A percentile compares a stretch with the other conserved stretches of the same genome.
phyloP scores from a whole-genome alignment of 2,329 filamentous ascomycete genomes.

The Aspergillus sp. region DNA sequence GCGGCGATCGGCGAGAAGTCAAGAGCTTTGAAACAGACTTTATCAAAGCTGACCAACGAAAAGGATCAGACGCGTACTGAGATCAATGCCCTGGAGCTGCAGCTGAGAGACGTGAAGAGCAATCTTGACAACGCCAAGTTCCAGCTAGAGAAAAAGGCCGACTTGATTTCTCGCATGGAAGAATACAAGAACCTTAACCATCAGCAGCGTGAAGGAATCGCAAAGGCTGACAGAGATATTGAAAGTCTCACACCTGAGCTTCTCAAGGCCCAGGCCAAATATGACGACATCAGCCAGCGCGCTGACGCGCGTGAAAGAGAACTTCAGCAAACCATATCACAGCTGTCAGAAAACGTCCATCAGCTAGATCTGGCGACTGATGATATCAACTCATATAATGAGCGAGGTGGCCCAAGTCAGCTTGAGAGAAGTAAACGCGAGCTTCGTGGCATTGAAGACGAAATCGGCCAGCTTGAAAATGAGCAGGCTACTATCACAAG shows the following conservation, averaged over 20 bases:
- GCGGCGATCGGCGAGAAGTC: conserved; percentile 63
- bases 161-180: conserved; percentile 66
- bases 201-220: conserved; percentile 66
- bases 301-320: conserved; percentile 69
- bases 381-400: conserved; percentile 75
- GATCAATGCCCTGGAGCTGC: conserved; percentile 68
- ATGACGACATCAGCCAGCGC: conserved; percentile 70
- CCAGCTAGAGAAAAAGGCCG: conserved; percentile 75
- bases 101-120: conserved; percentile 69
- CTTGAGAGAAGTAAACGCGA: conserved; percentile 66
- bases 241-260: conserved; percentile 71
- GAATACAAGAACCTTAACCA: conserved; percentile 64
- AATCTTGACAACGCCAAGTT: conserved; percentile 66
- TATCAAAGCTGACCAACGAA: conserved; percentile 64
- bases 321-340: conserved; percentile 65
- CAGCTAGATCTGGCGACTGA: conserved; percentile 70
- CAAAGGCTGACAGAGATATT: conserved; percentile 66
- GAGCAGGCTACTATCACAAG: conserved; percentile 64
- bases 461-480: conserved; percentile 60
- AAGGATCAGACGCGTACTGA: conserved; percentile 66
- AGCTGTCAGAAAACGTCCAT: conserved; percentile 67
- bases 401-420: conserved; percentile 67
- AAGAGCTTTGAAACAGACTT: conserved; percentile 57
- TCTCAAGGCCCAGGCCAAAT: conserved; percentile 66
- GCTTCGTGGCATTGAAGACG: conserved; percentile 62